Evolutionary conservation across 2,329 filamentous ascomycete genomes (phyloP), one percentile per base, ranked within the genome.

Genomic region (Bertia moriformis): DNA sequence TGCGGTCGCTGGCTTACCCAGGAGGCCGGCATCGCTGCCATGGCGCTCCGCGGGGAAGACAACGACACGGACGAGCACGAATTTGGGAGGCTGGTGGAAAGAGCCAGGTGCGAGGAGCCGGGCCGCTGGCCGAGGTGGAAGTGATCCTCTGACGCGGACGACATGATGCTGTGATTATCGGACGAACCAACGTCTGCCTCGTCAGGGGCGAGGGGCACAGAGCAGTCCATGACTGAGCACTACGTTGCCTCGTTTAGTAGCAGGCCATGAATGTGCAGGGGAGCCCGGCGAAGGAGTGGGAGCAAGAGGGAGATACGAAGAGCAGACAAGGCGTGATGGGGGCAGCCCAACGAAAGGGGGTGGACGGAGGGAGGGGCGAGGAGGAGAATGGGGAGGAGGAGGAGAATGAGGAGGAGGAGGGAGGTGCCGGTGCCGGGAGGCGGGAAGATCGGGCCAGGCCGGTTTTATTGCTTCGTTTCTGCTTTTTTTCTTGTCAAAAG

Each of bases 201-300:
- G 49, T 61, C 60, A 41, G 59, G 51, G 45, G 58, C 50, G 44
- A n/a, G 7, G 48, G 59, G 51, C 49, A 65, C 53, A 51, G 58
- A 53, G 46, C 49, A 56, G 46, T 69, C 60, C 67, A 71, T 71
- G 48, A 53, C 56, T 60, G n/a, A n/a, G n/a, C n/a, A n/a, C n/a
- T n/a, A n/a, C n/a, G n/a, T n/a, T n/a, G n/a, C n/a, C n/a, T n/a
- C n/a, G n/a, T n/a, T n/a, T n/a, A n/a, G n/a, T n/a, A n/a, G n/a
- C n/a, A n/a, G n/a, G n/a, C n/a, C n/a, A n/a, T n/a, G n/a, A n/a
- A n/a, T n/a, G n/a, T n/a, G n/a, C n/a, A n/a, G n/a, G n/a, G n/a
- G n/a, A n/a, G n/a, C n/a, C n/a, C n/a, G n/a, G n/a, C n/a, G n/a
- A n/a, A n/a, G n/a, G n/a, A 58, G 58, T 61, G 50, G 58, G 7